Evolutionary conservation across 2,329 filamentous ascomycete genomes (phyloP), one percentile per base, ranked within the genome.

Genomic region (Aureobasidium sp.): DNA sequence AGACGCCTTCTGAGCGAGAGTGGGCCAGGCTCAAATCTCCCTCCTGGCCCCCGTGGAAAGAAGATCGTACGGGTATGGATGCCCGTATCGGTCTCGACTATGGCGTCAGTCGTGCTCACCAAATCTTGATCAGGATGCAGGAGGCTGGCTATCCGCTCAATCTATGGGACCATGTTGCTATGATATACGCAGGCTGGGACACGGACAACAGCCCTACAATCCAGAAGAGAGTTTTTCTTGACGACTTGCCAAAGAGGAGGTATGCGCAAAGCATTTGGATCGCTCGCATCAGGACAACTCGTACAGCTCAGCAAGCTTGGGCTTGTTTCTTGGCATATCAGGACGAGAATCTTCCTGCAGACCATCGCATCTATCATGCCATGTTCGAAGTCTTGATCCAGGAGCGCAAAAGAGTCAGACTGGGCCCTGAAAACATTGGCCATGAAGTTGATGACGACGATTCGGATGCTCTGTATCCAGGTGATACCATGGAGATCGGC

Each of bases 11-110:
- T 31, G 85, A 87, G 67, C 78, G 74, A 31, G 76, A 82, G 63
- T 87, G 83, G 78, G 84, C 84, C 2, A 73, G 77, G 48, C 73
- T 86, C 22, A 85, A 87, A 73, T 78, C 82, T 2, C 73, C 78
- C 9, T 84, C 82, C 8, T 87, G 85, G 85, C 85, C 85, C 15
- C 85, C 85, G 0, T 87, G 84, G 84, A 86, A 85, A 70, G 80
- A 84, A 68, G 81, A 84, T 51, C 82, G 78, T 59, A 79, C 82
- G 17, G 84, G 82, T 0, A 82, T 87, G 68, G 84, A 87, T 68
- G 77, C 79, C n/a, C 75, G 78, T 15, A 80, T 84, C 61, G 81
- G 78, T 12, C 78, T 79, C 49, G 80, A 84, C 44, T 79, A 83
- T 63, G 83, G 83, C 64, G 76, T 76, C 34, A 85, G 83, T 62